Evolutionary conservation across 495 filamentous ascomycete species (phyloP).

Genomic region (Aspergillus kassunensis): DNA sequence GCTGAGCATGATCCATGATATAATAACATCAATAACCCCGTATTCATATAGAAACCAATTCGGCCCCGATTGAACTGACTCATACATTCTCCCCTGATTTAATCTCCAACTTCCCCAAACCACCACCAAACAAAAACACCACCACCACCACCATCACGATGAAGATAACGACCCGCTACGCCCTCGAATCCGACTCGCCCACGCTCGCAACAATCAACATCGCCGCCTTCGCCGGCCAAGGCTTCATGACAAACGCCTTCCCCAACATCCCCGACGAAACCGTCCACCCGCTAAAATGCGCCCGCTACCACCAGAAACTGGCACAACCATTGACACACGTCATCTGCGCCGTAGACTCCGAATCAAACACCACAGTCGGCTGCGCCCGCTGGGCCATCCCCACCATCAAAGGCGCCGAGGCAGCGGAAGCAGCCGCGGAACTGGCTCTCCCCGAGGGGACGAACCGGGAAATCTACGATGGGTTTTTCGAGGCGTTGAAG

Average conservation of each 20-base stretch:
- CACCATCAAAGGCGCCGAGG: not conserved
- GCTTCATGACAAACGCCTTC: slow-evolving; percentile 10
- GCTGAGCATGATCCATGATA: too few species aligned
- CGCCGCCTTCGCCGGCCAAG: slow-evolving; percentile 9
- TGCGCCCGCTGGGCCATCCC: slow-evolving; percentile 19
- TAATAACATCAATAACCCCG: too few species aligned
- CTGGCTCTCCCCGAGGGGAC: slow-evolving; percentile 4
- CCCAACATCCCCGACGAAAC: not conserved
- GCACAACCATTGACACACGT: slow-evolving; percentile 8
- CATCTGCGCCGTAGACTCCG: slow-evolving; percentile 8
- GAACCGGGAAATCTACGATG: slow-evolving; percentile 5
- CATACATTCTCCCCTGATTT: too few species aligned
- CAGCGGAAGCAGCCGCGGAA: not conserved
- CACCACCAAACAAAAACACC: too few species aligned
- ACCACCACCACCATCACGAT: not conserved
- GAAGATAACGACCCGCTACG: slow-evolving; percentile 12
- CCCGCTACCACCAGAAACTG: slow-evolving; percentile 13
- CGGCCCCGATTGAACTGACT: too few species aligned
- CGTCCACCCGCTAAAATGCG: slow-evolving; percentile 3
- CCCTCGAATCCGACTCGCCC: slow-evolving; percentile 12
- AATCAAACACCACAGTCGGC: slow-evolving; percentile 5
- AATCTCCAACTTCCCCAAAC: too few species aligned
- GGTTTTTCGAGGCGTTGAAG: slow-evolving; percentile 14
- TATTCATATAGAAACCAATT: too few species aligned
- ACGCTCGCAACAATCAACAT: slow-evolving; percentile 18